Percentiles rank a stretch among this genome's conserved stretches.
phyloP scores from a whole-genome alignment of 768 basidiomycete genomes.

The Cystobasidium tubakii region DNA sequence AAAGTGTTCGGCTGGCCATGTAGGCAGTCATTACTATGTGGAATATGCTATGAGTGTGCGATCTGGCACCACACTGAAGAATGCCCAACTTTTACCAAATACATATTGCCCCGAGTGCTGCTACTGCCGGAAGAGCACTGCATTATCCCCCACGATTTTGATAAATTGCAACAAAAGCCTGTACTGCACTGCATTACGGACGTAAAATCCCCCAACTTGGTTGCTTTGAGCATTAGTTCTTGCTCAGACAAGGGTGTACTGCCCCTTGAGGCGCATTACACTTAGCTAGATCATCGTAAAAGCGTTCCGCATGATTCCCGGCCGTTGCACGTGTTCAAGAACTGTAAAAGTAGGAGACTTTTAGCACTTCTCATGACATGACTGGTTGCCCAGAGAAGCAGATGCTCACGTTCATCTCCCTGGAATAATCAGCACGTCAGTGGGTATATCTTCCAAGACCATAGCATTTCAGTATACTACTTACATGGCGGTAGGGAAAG shows the following conservation, averaged over 20 bases:
- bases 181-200: neutral
- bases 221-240: too few species aligned
- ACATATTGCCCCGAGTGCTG: neutral
- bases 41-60: too few species aligned
- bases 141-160: neutral
- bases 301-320: slow-evolving; percentile 19
- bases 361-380: too few species aligned
- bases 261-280: neutral
- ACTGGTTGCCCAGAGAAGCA: neutral
- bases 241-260: too few species aligned
- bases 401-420: slow-evolving; percentile 7
- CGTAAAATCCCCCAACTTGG: too few species aligned
- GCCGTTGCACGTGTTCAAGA: slow-evolving; percentile 34
- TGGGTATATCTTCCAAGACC: too few species aligned
- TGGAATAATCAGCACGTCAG: neutral
- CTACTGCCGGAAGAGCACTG: too few species aligned
- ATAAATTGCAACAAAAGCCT: neutral
- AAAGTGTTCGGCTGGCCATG: too few species aligned
- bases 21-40: too few species aligned
- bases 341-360: too few species aligned
- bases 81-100: too few species aligned
- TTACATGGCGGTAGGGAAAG: slow-evolving; percentile 31
- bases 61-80: too few species aligned
- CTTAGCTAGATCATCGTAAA: neutral
- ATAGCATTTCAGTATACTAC: neutral